Evolutionary conservation across 768 basidiomycete genomes (phyloP).

Genomic region (Phylloporus arenicola): DNA sequence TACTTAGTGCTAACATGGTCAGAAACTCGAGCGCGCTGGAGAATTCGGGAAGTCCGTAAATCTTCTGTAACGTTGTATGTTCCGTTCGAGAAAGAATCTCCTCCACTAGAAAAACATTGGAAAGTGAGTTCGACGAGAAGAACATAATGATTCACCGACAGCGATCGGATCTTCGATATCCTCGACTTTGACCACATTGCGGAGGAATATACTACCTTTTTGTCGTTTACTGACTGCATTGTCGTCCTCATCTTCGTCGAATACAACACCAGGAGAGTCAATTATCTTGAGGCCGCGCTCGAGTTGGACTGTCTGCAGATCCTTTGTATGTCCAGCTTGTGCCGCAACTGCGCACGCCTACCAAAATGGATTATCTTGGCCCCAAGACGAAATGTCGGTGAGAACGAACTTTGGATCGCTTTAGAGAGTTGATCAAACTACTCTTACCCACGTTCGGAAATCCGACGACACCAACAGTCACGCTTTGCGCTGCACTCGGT

Average conservation of each 20-base stretch:
- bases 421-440: slow-evolving; percentile 87
- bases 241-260: slow-evolving; percentile 69
- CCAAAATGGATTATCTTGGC: not conserved
- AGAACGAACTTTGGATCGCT: slow-evolving; percentile 64
- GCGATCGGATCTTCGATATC: slow-evolving; percentile 86
- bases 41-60: slow-evolving; percentile 82
- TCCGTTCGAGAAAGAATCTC: slow-evolving; percentile 77
- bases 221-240: slow-evolving; percentile 42
- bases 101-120: slow-evolving; percentile 52
- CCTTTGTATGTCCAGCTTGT: slow-evolving; percentile 90
- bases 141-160: slow-evolving; percentile 55
- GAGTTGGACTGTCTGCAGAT: slow-evolving; percentile 84
- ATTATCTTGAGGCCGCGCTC: slow-evolving; percentile 90
- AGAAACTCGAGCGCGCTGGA: slow-evolving; percentile 74
- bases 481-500: slow-evolving; percentile 54
- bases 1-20: slow-evolving; percentile 80
- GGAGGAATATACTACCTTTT: slow-evolving; percentile 59
- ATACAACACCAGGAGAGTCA: slow-evolving; percentile 97
- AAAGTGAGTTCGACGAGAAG: not conserved
- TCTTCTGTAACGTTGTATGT: slow-evolving; percentile 63
- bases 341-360: slow-evolving; percentile 93
- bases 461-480: slow-evolving; percentile 89
- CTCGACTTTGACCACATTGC: slow-evolving; percentile 89
- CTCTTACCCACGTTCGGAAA: slow-evolving; percentile 99
- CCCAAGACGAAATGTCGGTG: not conserved